These are phyloP conservation scores for Aspergillus sp. DNA, from an alignment of 2,329 filamentous ascomycete genomes.

Conservation along the genomic window DNA sequence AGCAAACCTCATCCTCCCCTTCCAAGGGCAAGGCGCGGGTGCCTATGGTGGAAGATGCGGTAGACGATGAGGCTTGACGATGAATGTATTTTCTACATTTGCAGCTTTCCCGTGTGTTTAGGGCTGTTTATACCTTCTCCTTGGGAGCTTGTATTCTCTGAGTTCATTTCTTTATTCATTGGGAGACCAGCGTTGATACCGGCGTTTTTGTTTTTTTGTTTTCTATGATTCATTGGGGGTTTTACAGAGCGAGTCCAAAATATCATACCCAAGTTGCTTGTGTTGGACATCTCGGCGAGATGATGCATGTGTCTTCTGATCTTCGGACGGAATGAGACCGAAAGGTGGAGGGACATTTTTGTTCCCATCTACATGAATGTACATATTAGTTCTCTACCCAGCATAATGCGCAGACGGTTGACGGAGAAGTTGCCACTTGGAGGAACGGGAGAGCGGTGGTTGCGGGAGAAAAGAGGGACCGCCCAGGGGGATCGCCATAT, in stretches of 20 bases:
- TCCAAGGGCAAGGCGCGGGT: constrained; percentile 34
- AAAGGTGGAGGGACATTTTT: no score
- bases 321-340: no score
- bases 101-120: background rate
- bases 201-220: constrained; percentile 9
- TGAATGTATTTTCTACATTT: background rate
- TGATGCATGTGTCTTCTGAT: background rate
- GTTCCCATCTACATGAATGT: background rate
- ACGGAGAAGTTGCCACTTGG: no score
- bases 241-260: constrained; percentile 8
- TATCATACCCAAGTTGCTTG: constrained; percentile 19
- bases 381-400: background rate
- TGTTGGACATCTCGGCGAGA: background rate
- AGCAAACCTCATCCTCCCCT: constrained; percentile 17
- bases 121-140: background rate
- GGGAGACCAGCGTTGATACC: constrained; percentile 1
- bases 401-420: background rate
- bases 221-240: background rate
- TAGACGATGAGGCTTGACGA: constrained; percentile 26
- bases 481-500: background rate
- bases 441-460: background rate
- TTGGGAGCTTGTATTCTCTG: constrained; percentile 1
- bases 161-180: constrained; percentile 1
- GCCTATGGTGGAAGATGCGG: constrained; percentile 35
- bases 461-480: background rate